Percentiles rank a stretch among this genome's conserved stretches.
Evolutionary conservation across 1,284 basidiomycete genomes (phyloP).

Genomic region (Chondrostereum purpureum): DNA sequence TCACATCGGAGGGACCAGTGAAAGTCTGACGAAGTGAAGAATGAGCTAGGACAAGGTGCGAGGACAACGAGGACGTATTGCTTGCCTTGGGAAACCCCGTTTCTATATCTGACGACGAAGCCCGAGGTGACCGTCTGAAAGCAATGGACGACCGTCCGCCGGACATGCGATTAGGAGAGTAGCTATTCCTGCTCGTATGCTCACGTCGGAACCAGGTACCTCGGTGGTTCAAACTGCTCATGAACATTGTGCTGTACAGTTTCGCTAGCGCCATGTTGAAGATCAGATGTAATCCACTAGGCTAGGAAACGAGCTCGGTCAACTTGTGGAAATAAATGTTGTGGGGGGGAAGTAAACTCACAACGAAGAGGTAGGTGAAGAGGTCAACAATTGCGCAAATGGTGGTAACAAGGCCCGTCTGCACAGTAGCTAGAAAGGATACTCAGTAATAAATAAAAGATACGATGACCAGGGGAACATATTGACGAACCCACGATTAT

Average conservation of each 20-base stretch:
- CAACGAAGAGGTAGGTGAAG: slow-evolving; percentile 26
- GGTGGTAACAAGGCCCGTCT: slow-evolving; percentile 30
- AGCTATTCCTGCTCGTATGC: too few species aligned
- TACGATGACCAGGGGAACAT: not conserved
- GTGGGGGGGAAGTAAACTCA: slow-evolving; percentile 19
- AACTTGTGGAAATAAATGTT: not conserved
- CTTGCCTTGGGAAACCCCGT: too few species aligned
- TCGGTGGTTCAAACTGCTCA: slow-evolving; percentile 35
- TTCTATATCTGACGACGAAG: too few species aligned
- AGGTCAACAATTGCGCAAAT: slow-evolving; percentile 27
- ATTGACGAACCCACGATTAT: slow-evolving; percentile 36
- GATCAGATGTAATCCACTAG: slow-evolving; percentile 24
- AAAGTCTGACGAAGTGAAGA: too few species aligned
- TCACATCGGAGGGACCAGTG: too few species aligned
- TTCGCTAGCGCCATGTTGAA: slow-evolving; percentile 38
- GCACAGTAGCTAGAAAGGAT: slow-evolving; percentile 27
- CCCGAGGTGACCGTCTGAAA: too few species aligned
- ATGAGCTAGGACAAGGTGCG: too few species aligned
- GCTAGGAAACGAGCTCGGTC: not conserved
- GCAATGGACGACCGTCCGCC: too few species aligned
- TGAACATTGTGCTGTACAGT: slow-evolving; percentile 36
- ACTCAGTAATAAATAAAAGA: slow-evolving; percentile 11
- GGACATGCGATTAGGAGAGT: too few species aligned
- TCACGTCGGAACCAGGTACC: not conserved
- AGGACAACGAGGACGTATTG: too few species aligned